A percentile compares a stretch with the other conserved stretches of the same genome.
Evolutionary conservation across 148 eudicot species (phyloP).

Genomic region (Camellia sinensis): DNA sequence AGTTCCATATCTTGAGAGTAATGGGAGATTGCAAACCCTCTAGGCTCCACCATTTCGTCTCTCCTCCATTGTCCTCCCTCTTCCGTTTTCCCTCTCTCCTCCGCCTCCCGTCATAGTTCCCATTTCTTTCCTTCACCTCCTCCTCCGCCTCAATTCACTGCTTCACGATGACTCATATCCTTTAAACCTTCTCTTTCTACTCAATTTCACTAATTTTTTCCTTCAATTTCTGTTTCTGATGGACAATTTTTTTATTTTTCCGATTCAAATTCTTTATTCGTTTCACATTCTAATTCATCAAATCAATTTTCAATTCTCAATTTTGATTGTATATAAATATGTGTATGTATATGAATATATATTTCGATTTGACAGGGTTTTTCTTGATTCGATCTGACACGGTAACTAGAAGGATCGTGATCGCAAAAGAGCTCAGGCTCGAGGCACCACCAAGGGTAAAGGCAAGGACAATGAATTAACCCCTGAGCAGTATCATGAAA

Average conservation of each 20-base stretch:
- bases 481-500: constrained; percentile 95
- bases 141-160: constrained; percentile 4
- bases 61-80: no score
- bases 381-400: neutral
- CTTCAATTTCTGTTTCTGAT: neutral
- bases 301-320: neutral
- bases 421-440: constrained; percentile 55
- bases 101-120: neutral
- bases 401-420: constrained; percentile 56
- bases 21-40: no score
- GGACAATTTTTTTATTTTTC: neutral
- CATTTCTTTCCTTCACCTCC: neutral
- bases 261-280: neutral
- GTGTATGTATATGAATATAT: neutral
- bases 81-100: neutral
- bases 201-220: neutral
- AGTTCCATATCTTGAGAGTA: no score
- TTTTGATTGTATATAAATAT: neutral
- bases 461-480: constrained; percentile 81
- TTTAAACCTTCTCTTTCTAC: neutral
- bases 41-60: no score
- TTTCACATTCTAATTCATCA: neutral
- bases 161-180: constrained; percentile 58
- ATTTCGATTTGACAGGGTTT: no score
- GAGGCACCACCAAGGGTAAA: constrained; percentile 56